phyloP scores from a whole-genome alignment of 108 stramenopile species.

The Pseudonitzschia delicatissima region DNA sequence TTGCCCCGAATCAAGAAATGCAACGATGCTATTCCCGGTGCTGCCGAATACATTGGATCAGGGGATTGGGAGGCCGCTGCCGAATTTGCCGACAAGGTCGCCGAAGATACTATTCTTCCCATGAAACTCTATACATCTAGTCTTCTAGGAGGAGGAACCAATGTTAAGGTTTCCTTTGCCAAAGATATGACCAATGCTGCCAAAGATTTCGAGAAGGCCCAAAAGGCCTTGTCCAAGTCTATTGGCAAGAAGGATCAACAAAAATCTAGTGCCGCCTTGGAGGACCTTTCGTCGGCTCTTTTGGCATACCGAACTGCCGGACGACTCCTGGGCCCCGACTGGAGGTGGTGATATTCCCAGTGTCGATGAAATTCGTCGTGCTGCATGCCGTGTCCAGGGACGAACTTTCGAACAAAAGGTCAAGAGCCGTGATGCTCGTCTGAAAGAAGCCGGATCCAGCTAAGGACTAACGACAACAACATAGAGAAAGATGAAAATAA shows the following conservation, averaged over 20 bases:
- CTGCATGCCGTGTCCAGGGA: slow-evolving; percentile 52
- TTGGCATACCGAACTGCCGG: slow-evolving; percentile 60
- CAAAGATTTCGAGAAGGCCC: slow-evolving; percentile 59
- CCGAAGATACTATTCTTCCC: slow-evolving; percentile 81
- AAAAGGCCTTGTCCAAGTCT: slow-evolving; percentile 56
- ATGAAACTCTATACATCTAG: slow-evolving; percentile 79
- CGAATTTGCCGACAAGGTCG: slow-evolving; percentile 65
- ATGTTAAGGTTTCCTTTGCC: slow-evolving; percentile 68
- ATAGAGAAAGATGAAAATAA: no score
- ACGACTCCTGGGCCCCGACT: slow-evolving; percentile 67
- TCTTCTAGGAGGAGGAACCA: slow-evolving; percentile 71
- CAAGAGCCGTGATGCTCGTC: slow-evolving; percentile 55
- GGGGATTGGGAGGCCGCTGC: slow-evolving; percentile 65
- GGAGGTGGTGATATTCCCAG: slow-evolving; percentile 84
- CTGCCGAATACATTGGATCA: slow-evolving; percentile 50
- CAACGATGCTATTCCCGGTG: slow-evolving; percentile 67
- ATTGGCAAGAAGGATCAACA: slow-evolving; percentile 63
- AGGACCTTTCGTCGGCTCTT: slow-evolving; percentile 60
- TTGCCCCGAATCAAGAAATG: slow-evolving; percentile 81
- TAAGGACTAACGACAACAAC: no score
- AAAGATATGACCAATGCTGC: slow-evolving; percentile 73
- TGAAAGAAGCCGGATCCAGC: background rate
- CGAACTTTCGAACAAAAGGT: slow-evolving; percentile 68
- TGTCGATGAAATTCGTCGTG: slow-evolving; percentile 81
- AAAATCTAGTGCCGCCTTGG: slow-evolving; percentile 51